Conservation (phyloP, 108 stramenopile species). For the Skeletonema grethae region DNA sequence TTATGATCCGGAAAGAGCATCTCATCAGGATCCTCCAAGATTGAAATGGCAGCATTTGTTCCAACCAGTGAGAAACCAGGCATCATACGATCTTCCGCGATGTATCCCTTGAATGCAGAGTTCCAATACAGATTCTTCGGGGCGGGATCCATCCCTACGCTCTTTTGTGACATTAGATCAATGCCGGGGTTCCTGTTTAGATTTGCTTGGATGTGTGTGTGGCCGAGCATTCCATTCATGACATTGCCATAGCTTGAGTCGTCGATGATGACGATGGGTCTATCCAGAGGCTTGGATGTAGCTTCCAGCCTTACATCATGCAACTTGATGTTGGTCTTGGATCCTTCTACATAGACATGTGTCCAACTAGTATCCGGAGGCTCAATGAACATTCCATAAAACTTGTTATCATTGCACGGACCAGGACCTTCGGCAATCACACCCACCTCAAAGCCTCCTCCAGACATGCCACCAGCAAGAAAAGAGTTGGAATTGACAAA, state of each 20-base stretch:
- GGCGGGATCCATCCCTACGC: conserved; percentile 31
- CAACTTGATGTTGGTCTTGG: conserved; percentile 42
- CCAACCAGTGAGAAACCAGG: conserved; percentile 25
- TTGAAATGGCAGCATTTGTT: conserved; percentile 10
- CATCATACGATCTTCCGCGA: conserved; percentile 10
- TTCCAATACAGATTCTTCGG: conserved; percentile 40
- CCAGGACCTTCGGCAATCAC: conserved; percentile 36
- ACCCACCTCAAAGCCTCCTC: conserved; percentile 26
- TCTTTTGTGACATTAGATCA: conserved; percentile 22
- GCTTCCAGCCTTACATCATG: conserved; percentile 36
- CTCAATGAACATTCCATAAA: conserved; percentile 42
- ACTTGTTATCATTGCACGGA: conserved; percentile 48
- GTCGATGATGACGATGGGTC: conserved; percentile 37
- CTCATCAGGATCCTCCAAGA: conserved; percentile 13
- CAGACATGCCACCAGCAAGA: conserved; percentile 36
- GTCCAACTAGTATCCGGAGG: conserved; percentile 21
- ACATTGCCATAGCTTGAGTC: conserved; percentile 42
- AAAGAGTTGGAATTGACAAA: conserved; percentile 46
- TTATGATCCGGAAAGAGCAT: conserved; percentile 31
- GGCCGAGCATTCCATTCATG: conserved; percentile 41
- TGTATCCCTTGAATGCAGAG: conserved; percentile 29
- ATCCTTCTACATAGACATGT: conserved; percentile 38
- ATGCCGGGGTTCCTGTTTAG: conserved; percentile 37
- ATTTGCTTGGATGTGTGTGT: conserved; percentile 37
- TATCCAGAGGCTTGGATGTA: conserved; percentile 22